phyloP scores from a whole-genome alignment of 2,329 filamentous ascomycete species.

The Fusarium acutatum region DNA sequence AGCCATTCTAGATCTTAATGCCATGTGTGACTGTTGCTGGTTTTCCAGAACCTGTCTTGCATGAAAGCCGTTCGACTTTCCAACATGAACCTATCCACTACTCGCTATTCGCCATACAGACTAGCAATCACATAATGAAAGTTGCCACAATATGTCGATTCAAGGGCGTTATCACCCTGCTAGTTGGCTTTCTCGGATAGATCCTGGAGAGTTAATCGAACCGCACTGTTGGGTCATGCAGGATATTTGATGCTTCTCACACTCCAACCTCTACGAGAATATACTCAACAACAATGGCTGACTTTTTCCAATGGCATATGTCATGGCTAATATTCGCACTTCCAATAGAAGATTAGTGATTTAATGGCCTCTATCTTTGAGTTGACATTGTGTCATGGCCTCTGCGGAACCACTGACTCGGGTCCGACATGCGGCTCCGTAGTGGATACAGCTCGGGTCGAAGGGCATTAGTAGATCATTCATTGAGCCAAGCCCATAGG shows the following conservation, averaged over 20 bases:
- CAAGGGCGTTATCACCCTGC: neutral
- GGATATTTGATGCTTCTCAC: rapidly evolving
- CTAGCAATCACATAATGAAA: neutral
- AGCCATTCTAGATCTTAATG: neutral
- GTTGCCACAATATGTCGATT: neutral
- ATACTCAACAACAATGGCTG: too few species aligned
- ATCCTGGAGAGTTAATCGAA: neutral
- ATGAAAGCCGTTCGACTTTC: neutral
- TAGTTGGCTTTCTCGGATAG: neutral
- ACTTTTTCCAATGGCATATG: too few species aligned
- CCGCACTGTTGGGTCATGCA: neutral
- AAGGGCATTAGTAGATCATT: neutral
- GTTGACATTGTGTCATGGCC: neutral
- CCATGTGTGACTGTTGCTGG: neutral
- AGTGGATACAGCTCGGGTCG: neutral
- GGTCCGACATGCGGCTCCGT: slow-evolving; percentile 19
- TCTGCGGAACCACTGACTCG: neutral
- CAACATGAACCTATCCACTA: neutral
- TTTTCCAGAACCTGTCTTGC: neutral
- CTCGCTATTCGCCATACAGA: neutral
- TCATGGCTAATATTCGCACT: too few species aligned
- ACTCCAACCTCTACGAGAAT: neutral
- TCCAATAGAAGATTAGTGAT: too few species aligned
- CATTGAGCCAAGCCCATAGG: neutral
- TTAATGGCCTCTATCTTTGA: too few species aligned